Evolutionary conservation across 176 grass and related monocot genomes (phyloP).

Genomic region (Oryza meridionalis): DNA sequence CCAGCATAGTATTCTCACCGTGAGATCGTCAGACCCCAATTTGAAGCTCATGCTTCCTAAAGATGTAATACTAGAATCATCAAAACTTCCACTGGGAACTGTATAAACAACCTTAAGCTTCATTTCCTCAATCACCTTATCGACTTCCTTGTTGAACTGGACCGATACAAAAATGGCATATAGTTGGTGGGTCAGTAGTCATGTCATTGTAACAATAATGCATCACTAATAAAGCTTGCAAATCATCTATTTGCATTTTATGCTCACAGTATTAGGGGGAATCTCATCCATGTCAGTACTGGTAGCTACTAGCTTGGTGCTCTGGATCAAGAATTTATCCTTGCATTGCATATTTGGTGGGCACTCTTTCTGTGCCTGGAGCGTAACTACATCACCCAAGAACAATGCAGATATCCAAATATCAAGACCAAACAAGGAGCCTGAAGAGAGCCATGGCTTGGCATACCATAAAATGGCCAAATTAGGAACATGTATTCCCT

Average conservation of each 20-base stretch:
- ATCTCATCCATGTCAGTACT: slow-evolving; percentile 84
- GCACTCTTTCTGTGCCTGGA: slow-evolving; percentile 85
- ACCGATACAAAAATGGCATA: slow-evolving; percentile 2
- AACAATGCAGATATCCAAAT: slow-evolving; percentile 10
- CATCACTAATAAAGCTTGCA: neutral
- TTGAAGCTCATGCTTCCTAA: slow-evolving; percentile 48
- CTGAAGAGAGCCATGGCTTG: slow-evolving; percentile 13
- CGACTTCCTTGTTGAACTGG: slow-evolving; percentile 87
- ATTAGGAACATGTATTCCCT: neutral
- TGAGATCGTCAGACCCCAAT: slow-evolving; percentile 58
- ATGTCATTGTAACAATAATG: slow-evolving; percentile 24
- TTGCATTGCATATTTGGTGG: slow-evolving; percentile 90
- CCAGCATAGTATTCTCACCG: slow-evolving; percentile 50
- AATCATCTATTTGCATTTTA: slow-evolving; percentile 24
- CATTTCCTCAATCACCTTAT: slow-evolving; percentile 40
- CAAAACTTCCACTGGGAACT: slow-evolving; percentile 46
- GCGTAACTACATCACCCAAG: slow-evolving; percentile 60
- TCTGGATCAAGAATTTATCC: slow-evolving; percentile 99
- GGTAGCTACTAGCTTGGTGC: slow-evolving; percentile 67
- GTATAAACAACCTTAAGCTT: slow-evolving; percentile 92
- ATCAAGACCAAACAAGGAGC: slow-evolving; percentile 28
- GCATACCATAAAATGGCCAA: slow-evolving; percentile 14
- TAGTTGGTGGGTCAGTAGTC: neutral
- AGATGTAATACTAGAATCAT: slow-evolving; percentile 67
- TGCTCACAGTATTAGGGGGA: slow-evolving; percentile 75